Percentiles rank a stretch among this genome's conserved stretches.
These are phyloP conservation scores for Lyophyllum decastes DNA, from an alignment of 768 basidiomycete species.

Conservation along the genomic window DNA sequence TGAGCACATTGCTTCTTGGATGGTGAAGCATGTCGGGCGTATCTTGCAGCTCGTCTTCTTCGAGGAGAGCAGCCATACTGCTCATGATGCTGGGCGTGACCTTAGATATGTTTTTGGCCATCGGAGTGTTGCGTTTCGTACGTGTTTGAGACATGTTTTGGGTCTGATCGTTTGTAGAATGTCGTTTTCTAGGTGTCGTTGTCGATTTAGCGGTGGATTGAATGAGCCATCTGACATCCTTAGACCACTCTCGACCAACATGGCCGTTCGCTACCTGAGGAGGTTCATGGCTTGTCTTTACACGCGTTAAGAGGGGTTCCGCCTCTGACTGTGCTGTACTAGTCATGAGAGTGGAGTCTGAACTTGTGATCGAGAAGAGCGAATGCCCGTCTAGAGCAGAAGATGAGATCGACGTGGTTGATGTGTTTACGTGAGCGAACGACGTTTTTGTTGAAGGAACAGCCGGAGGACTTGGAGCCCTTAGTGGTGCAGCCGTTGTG, in stretches of 20 bases:
- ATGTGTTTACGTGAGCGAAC: constrained; percentile 24
- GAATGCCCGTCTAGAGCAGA: constrained; percentile 43
- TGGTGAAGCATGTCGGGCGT: constrained; percentile 8
- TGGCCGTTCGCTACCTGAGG: constrained; percentile 18
- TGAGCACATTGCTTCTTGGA: constrained; percentile 22
- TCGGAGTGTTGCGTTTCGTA: constrained; percentile 20
- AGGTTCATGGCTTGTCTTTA: constrained; percentile 16
- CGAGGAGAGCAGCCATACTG: constrained; percentile 54
- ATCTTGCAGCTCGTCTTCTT: constrained; percentile 51
- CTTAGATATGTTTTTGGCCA: constrained; percentile 31
- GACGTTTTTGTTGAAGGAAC: constrained; percentile 24
- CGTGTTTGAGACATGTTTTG: constrained; percentile 18
- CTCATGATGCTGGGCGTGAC: constrained; percentile 44
- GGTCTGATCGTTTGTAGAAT: constrained; percentile 2
- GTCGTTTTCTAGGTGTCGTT: constrained; percentile 16
- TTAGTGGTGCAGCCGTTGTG: constrained; percentile 24
- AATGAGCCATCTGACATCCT: constrained; percentile 66
- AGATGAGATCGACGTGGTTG: constrained; percentile 38
- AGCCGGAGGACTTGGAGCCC: constrained; percentile 25
- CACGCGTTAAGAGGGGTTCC: constrained; percentile 21
- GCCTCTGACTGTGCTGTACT: constrained; percentile 33
- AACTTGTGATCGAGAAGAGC: constrained; percentile 35
- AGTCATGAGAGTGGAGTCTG: constrained; percentile 40
- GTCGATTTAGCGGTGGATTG: constrained; percentile 23
- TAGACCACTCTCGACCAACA: constrained; percentile 66